These are phyloP conservation scores for Coniochaeta ligniaria DNA, from an alignment of 2,329 filamentous ascomycete species.

Conservation along the genomic window DNA sequence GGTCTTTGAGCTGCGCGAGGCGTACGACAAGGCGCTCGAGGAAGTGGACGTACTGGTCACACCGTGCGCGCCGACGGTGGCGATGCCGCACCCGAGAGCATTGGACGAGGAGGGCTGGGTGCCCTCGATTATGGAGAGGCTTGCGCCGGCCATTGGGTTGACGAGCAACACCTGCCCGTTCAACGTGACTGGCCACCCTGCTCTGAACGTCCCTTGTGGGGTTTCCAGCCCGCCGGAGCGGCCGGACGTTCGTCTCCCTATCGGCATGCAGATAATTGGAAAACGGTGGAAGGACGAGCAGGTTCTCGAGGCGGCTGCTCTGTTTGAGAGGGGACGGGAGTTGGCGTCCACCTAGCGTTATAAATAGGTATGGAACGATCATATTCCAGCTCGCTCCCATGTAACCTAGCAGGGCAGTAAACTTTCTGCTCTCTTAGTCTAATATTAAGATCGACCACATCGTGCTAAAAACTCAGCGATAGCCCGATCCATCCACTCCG, in stretches of 20 bases:
- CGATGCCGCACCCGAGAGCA: slow-evolving; percentile 27
- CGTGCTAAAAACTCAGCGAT: slow-evolving; percentile 19
- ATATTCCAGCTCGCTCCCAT: neutral
- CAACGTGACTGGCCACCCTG: slow-evolving; percentile 42
- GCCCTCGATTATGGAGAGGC: slow-evolving; percentile 22
- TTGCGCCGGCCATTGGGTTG: slow-evolving; percentile 34
- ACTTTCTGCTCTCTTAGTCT: neutral
- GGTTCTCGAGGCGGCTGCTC: slow-evolving; percentile 5
- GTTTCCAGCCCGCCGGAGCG: slow-evolving; percentile 5
- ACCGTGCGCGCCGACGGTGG: slow-evolving; percentile 37
- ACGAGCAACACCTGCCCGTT: slow-evolving; percentile 39
- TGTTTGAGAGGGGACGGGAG: slow-evolving; percentile 13
- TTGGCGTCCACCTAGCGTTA: neutral
- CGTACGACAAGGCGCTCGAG: slow-evolving; percentile 37
- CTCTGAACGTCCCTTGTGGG: slow-evolving; percentile 35
- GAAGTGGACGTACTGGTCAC: slow-evolving; percentile 40
- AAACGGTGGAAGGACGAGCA: slow-evolving; percentile 19
- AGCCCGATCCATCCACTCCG: slow-evolving; percentile 21
- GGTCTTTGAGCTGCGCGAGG: slow-evolving; percentile 34
- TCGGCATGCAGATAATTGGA: slow-evolving; percentile 23
- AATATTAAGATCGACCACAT: neutral
- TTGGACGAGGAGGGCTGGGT: neutral
- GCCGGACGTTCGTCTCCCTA: slow-evolving; percentile 13
- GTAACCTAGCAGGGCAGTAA: neutral
- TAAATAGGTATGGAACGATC: neutral